These are phyloP conservation scores for Colletotrichum limetticola DNA, from an alignment of 2,329 filamentous ascomycete genomes.

Conservation along the genomic window DNA sequence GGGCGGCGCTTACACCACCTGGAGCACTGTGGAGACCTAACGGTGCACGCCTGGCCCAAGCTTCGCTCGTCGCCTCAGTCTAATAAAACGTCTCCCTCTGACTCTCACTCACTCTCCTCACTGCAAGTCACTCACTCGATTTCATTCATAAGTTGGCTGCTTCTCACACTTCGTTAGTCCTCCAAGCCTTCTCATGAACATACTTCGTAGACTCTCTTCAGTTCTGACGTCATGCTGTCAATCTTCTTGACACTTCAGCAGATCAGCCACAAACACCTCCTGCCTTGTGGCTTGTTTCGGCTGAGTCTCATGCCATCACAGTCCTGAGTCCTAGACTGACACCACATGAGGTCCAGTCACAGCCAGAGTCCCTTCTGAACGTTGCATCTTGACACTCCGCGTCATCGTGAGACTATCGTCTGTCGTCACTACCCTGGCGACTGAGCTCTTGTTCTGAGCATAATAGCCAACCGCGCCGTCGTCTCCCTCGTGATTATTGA, in stretches of 20 bases:
- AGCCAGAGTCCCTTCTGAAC: background rate
- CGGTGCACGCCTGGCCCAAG: constrained; percentile 8
- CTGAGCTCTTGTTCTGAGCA: background rate
- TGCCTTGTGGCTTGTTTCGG: background rate
- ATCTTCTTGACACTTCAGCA: background rate
- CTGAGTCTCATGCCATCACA: background rate
- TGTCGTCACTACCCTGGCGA: background rate
- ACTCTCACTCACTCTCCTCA: background rate
- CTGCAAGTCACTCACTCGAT: background rate
- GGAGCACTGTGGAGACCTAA: constrained; percentile 4
- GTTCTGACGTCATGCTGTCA: background rate
- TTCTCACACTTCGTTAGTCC: too few species aligned
- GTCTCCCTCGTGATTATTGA: too few species aligned
- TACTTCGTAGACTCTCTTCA: background rate
- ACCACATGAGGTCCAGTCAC: background rate
- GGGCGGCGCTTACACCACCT: constrained; percentile 32
- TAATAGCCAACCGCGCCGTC: too few species aligned
- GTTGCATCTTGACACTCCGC: background rate
- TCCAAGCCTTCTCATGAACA: background rate
- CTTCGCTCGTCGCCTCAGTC: background rate
- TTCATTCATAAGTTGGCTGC: background rate
- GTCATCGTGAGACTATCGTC: background rate
- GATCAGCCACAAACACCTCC: background rate
- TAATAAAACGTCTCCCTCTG: background rate
- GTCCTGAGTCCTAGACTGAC: background rate